A percentile compares a stretch with the other conserved stretches of the same genome.
These are phyloP conservation scores for Ustilago crameri DNA, from an alignment of 1,284 basidiomycete genomes.

Conservation along the genomic window DNA sequence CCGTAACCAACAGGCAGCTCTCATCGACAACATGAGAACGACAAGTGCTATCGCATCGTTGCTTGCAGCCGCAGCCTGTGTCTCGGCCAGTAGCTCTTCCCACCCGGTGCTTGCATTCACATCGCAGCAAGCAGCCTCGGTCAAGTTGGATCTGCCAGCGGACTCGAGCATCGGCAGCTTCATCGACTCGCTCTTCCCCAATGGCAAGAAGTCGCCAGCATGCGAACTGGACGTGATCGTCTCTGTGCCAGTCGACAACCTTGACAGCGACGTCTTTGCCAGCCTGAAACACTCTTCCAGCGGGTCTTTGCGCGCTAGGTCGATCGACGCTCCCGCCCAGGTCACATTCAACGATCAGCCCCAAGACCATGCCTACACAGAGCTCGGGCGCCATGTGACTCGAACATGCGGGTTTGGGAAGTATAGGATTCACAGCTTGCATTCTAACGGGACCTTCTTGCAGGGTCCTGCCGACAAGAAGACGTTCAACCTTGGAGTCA, in stretches of 20 bases:
- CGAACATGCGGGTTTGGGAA: background rate
- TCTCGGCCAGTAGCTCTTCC: constrained; percentile 22
- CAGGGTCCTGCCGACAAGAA: background rate
- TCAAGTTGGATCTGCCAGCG: constrained; percentile 17
- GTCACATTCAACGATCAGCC: constrained; percentile 15
- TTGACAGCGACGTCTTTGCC: constrained; percentile 24
- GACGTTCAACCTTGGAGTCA: background rate
- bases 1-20: background rate
- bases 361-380: background rate
- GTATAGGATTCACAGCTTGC: background rate
- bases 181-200: constrained; percentile 24
- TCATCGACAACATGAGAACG: constrained; percentile 18
- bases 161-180: constrained; percentile 20
- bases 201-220: constrained; percentile 11
- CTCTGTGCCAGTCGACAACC: constrained; percentile 19
- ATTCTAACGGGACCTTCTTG: background rate
- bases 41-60: constrained; percentile 26
- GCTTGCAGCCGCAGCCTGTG: constrained; percentile 23
- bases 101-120: constrained; percentile 43
- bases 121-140: constrained; percentile 21
- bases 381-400: background rate
- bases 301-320: constrained; percentile 30
- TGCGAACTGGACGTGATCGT: constrained; percentile 34
- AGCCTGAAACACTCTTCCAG: constrained; percentile 30
- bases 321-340: constrained; percentile 42